Conservation (phyloP, 352 stramenopile species). For the Globisporangium radiosum region DNA sequence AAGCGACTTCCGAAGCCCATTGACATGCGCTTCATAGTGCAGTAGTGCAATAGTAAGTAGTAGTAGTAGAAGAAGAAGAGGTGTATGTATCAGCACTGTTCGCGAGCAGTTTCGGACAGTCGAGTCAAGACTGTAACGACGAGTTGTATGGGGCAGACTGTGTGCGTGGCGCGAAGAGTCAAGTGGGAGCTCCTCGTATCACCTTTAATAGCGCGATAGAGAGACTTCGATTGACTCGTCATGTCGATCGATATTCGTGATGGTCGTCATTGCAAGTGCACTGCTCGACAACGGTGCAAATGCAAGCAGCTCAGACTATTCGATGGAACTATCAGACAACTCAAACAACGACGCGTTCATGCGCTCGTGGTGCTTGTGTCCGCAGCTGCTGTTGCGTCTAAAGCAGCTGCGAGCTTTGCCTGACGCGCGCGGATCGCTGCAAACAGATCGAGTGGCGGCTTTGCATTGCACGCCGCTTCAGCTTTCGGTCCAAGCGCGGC, state of each 20-base stretch:
- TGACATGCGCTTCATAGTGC: constrained; percentile 75
- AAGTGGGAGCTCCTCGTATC: too few relatives aligned
- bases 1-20: constrained; percentile 70
- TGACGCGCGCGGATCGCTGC: constrained; percentile 59
- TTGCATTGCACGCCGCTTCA: neutral
- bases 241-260: neutral
- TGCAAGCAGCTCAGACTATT: too few relatives aligned
- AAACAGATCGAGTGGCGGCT: constrained; percentile 39
- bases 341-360: neutral
- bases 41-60: constrained; percentile 18
- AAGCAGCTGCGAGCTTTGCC: constrained; percentile 1
- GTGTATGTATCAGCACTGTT: neutral
- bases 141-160: too few relatives aligned
- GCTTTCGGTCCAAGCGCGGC: too few relatives aligned
- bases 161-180: too few relatives aligned
- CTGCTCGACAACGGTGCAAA: too few relatives aligned
- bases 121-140: too few relatives aligned
- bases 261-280: too few relatives aligned
- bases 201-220: too few relatives aligned
- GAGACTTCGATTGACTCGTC: too few relatives aligned
- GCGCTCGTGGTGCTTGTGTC: constrained; percentile 1
- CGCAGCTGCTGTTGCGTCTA: neutral
- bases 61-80: neutral
- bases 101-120: neutral
- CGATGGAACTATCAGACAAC: neutral